These are phyloP conservation scores for Gnomoniopsis sp. DNA, from an alignment of 2,329 filamentous ascomycete species.

Conservation along the genomic window DNA sequence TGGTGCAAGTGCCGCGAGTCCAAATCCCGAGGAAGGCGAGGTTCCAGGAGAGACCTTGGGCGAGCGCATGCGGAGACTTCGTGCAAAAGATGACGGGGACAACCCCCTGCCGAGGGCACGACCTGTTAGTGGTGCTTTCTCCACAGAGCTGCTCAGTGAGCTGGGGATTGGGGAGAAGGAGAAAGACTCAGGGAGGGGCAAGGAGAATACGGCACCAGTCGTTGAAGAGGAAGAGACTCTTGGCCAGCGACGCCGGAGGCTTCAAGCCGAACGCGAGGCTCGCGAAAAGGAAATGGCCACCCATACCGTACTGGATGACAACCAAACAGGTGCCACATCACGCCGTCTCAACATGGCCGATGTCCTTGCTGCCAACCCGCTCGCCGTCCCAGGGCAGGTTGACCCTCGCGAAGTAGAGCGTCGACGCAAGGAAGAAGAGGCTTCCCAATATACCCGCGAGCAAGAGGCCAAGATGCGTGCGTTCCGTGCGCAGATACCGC, in stretches of 20 bases:
- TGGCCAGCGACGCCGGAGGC: conserved; percentile 69
- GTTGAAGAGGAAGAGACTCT: conserved; percentile 70
- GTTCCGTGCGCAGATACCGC: conserved; percentile 48
- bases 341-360: conserved; percentile 57
- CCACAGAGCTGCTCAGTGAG: conserved; percentile 64
- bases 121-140: conserved; percentile 64
- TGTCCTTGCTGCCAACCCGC: conserved; percentile 45
- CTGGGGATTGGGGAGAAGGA: conserved; percentile 49
- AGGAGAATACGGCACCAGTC: conserved; percentile 24
- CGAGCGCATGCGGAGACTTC: conserved; percentile 62
- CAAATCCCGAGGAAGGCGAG: conserved; percentile 41
- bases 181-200: conserved; percentile 29
- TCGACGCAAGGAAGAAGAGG: conserved; percentile 37
- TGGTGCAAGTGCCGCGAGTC: conserved; percentile 23
- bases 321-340: conserved; percentile 28
- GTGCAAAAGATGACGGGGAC: conserved; percentile 48
- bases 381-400: conserved; percentile 27
- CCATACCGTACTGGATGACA: conserved; percentile 25
- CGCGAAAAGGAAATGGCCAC: conserved; percentile 52
- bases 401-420: conserved; percentile 41
- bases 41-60: conserved; percentile 64
- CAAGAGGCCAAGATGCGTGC: conserved; percentile 47
- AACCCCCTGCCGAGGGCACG: conserved; percentile 48
- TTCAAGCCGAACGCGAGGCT: conserved; percentile 68
- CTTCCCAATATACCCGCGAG: conserved; percentile 36